Base-by-base conservation (phyloP, 208 protist species). In the Wallacemonas collosoma region DNA sequence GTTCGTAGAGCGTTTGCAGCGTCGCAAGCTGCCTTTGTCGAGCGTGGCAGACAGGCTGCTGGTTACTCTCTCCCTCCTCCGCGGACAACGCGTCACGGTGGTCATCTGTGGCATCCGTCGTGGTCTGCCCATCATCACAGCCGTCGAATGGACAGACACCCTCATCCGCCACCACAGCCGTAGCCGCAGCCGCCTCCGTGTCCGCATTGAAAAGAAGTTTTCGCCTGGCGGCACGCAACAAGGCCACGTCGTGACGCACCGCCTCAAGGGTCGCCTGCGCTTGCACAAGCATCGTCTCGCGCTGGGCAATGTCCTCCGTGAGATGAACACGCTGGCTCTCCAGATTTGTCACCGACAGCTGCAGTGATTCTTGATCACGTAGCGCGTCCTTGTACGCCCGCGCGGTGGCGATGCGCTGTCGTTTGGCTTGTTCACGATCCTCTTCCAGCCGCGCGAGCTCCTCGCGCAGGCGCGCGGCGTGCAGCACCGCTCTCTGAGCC, bases 391-490 rank as follows among this genome's bases (percentile, higher is more conserved):
- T 38, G 60, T 72, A 38, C 9, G 56, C 55, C 40, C 35, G 50
- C 1, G 36, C 50, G 9, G 43, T 57, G 0, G 62, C 53, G 2
- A 1, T 36, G 11, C 40, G 57, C 3, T 54, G 6, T 17, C 43
- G n/a, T 35, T 73, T 53, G 35, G 67, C 68, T 39, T 48, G 63
- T 9, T 50, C 54, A 17, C 56, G 41, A 12, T 75, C 64, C 7
- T 15, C 40, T 62, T 82, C 56, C 39, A 73, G 26, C 35, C 67
- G 56, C n/a, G 47, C 38, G 36, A 73, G 55, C 26, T 68, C 55
- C 2, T 73, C 67, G 4, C 64, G 55, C 50, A 56, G 57, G 1
- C 40, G 70, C 36, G 60, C 7, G 14, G 60, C 17, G 3, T 51
- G 60, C 40, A 45, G 60, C 38, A 65, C 17, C 5, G 60, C 60